A percentile compares a stretch with the other conserved stretches of the same genome.
phyloP scores from a whole-genome alignment of 345 rosid genomes.

The Euphorbia peplus region DNA sequence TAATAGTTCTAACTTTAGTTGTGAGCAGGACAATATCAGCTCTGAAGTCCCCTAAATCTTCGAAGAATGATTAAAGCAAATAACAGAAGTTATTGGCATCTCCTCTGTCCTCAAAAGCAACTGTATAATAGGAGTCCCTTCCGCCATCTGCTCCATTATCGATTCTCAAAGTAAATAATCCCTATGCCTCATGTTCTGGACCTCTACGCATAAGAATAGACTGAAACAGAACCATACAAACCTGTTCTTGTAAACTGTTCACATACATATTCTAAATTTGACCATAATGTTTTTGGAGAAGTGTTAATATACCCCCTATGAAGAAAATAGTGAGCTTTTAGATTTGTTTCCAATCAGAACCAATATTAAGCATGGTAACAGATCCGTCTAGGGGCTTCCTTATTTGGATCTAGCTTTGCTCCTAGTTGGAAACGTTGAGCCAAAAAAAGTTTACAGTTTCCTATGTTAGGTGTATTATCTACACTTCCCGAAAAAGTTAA shows the following conservation, averaged over 20 bases:
- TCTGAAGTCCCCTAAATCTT: slow-evolving; percentile 59
- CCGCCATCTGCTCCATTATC: slow-evolving; percentile 31
- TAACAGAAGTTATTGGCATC: slow-evolving; percentile 82
- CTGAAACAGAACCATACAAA: slow-evolving; percentile 35
- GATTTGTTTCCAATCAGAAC: too few relatives aligned
- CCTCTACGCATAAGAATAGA: slow-evolving; percentile 63
- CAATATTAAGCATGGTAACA: too few relatives aligned
- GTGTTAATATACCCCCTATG: too few relatives aligned
- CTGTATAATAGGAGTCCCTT: slow-evolving; percentile 30
- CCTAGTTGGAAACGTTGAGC: too few relatives aligned
- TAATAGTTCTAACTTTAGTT: slow-evolving; percentile 43
- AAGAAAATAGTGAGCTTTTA: too few relatives aligned
- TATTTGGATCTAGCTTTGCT: too few relatives aligned
- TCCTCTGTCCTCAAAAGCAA: slow-evolving; percentile 69
- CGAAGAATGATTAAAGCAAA: slow-evolving; percentile 63
- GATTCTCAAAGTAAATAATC: slow-evolving; percentile 47
- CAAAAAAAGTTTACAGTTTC: too few relatives aligned
- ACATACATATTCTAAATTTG: too few relatives aligned
- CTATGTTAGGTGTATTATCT: too few relatives aligned
- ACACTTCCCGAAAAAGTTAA: too few relatives aligned
- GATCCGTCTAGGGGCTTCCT: too few relatives aligned
- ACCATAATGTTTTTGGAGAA: too few relatives aligned
- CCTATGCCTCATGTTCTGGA: slow-evolving; percentile 44
- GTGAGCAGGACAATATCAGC: slow-evolving; percentile 60
- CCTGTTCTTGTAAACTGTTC: background rate